Percentiles rank a stretch among this genome's conserved stretches.
phyloP scores from a whole-genome alignment of 805 yeast species.

The Helenozyma baotianmanensis region DNA sequence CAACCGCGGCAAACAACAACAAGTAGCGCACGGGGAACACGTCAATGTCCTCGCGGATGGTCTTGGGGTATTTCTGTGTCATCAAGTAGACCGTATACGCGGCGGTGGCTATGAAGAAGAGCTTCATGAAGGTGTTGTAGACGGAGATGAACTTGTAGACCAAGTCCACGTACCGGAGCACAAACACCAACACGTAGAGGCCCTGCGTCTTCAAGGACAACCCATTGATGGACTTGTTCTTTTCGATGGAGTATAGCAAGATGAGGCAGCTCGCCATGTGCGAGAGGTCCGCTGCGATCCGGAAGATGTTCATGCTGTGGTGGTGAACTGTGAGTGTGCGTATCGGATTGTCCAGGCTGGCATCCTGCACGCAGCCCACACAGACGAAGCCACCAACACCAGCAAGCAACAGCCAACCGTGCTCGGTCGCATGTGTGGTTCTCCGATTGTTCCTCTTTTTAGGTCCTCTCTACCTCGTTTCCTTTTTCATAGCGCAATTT shows the following conservation, averaged over 20 bases:
- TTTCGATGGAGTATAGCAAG: constrained; percentile 64
- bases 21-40: constrained; percentile 73
- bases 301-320: constrained; percentile 39
- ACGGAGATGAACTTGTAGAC: constrained; percentile 54
- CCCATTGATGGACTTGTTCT: constrained; percentile 68
- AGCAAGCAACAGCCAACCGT: too few species aligned
- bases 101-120: constrained; percentile 74
- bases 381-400: too few species aligned
- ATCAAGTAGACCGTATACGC: constrained; percentile 70
- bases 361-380: too few species aligned
- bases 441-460: too few species aligned
- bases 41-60: constrained; percentile 58
- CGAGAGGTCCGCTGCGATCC: constrained; percentile 65
- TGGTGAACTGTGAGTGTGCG: background rate
- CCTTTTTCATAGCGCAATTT: too few species aligned
- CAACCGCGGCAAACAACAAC: constrained; percentile 53
- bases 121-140: constrained; percentile 77
- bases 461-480: too few species aligned
- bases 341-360: too few species aligned
- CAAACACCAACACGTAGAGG: constrained; percentile 68
- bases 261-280: constrained; percentile 79
- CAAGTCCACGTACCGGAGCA: constrained; percentile 68
- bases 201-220: constrained; percentile 85
- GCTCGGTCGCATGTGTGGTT: too few species aligned
- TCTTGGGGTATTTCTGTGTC: constrained; percentile 54